Evolutionary conservation across 345 rosid genomes (phyloP).

Genomic region (Excoecaria agallocha): DNA sequence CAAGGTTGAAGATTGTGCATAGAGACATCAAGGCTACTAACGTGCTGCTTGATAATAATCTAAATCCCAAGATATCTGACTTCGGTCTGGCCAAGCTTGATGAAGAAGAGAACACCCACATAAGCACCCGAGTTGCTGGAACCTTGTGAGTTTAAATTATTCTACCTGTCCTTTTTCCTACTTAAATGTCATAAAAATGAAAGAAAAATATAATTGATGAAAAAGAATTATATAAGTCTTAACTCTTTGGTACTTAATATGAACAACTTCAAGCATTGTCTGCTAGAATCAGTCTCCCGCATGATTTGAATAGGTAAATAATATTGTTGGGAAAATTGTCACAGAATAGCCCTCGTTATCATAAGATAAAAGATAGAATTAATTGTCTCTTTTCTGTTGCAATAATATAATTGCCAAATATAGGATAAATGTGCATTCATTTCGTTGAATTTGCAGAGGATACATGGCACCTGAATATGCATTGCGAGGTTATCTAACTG

Average conservation of each 20-base stretch:
- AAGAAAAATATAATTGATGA: neutral
- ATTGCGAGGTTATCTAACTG: no score
- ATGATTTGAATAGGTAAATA: no score
- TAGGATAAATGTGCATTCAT: neutral
- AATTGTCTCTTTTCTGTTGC: neutral
- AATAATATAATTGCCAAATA: neutral
- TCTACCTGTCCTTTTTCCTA: neutral
- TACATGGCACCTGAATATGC: no score
- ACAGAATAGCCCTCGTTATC: no score
- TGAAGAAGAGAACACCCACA: constrained; percentile 13
- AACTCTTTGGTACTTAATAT: neutral
- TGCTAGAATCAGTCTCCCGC: neutral
- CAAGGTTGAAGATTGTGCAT: constrained; percentile 19
- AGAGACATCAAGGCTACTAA: neutral
- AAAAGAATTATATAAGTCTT: neutral
- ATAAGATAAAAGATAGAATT: neutral
- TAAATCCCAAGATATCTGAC: no score
- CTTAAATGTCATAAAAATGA: neutral
- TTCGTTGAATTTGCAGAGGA: neutral
- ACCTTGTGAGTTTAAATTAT: neutral
- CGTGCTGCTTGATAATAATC: no score
- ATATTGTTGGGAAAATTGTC: no score
- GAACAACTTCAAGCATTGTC: neutral
- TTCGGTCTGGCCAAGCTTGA: no score
- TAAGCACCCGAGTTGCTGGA: no score